These are phyloP conservation scores for Zelopaecilomyces penicillatus DNA, from an alignment of 2,329 filamentous ascomycete species.

Conservation along the genomic window DNA sequence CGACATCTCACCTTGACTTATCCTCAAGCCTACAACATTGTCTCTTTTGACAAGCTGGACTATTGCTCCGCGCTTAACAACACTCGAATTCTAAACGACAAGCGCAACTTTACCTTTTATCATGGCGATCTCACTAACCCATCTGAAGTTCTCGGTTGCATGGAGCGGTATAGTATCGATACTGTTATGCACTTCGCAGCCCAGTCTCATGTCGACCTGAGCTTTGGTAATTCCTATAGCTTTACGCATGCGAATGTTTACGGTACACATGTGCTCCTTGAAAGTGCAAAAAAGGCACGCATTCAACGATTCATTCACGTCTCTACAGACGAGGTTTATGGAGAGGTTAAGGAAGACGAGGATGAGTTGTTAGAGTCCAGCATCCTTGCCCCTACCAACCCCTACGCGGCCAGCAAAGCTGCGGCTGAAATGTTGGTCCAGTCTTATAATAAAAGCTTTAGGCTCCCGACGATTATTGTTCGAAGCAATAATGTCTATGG, in stretches of 20 bases:
- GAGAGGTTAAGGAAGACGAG: conserved; percentile 64
- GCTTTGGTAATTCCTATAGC: conserved; percentile 73
- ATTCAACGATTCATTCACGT: conserved; percentile 72
- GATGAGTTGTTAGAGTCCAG: conserved; percentile 66
- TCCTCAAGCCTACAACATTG: conserved; percentile 63
- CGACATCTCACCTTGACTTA: conserved; percentile 71
- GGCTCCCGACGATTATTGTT: conserved; percentile 70
- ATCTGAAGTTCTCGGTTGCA: conserved; percentile 59
- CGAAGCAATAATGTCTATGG: conserved; percentile 81
- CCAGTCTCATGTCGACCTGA: conserved; percentile 76
- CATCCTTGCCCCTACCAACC: conserved; percentile 71
- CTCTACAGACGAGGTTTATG: conserved; percentile 80
- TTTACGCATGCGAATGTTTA: conserved; percentile 79
- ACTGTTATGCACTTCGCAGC: conserved; percentile 79
- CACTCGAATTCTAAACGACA: conserved; percentile 57
- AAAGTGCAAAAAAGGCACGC: conserved; percentile 63
- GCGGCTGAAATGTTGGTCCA: conserved; percentile 81
- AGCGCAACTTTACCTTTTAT: conserved; percentile 69
- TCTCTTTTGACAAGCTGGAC: conserved; percentile 79
- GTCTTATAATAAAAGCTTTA: conserved; percentile 78
- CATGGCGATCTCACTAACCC: conserved; percentile 71
- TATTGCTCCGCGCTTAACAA: conserved; percentile 78
- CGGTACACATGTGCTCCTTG: conserved; percentile 74
- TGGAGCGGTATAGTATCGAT: conserved; percentile 65
- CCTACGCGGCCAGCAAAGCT: conserved; percentile 73